These are phyloP conservation scores for Xylaria acuta DNA, from an alignment of 495 filamentous ascomycete species.

Conservation along the genomic window DNA sequence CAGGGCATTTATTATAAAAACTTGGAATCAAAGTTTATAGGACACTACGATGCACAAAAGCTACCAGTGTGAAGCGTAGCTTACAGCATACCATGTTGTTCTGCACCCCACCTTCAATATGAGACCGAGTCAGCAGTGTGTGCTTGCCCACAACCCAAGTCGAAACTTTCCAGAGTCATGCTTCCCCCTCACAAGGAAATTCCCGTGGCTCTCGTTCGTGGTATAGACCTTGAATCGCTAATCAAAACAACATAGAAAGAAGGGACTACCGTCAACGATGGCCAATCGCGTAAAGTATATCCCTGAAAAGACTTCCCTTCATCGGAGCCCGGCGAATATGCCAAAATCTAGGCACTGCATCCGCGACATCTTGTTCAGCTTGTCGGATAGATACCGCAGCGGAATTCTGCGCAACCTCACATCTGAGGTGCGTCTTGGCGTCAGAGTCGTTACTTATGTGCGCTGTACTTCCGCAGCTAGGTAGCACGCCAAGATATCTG, in stretches of 20 bases:
- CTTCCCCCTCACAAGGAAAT: not conserved
- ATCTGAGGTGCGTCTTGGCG: not conserved
- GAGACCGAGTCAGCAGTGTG: not conserved
- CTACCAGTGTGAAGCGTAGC: not conserved
- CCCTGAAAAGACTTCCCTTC: not conserved
- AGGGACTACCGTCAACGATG: not conserved
- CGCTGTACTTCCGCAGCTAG: conserved; percentile 2
- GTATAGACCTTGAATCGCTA: not conserved
- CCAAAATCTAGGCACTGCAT: not conserved
- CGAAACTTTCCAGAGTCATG: not conserved
- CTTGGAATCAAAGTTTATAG: too few species aligned
- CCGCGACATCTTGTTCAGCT: too few species aligned
- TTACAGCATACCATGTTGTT: not conserved
- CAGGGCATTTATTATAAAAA: too few species aligned
- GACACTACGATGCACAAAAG: too few species aligned
- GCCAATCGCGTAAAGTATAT: not conserved
- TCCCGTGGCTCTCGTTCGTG: not conserved
- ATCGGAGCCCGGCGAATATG: not conserved
- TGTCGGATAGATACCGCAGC: too few species aligned
- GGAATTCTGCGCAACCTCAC: not conserved
- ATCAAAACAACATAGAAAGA: not conserved
- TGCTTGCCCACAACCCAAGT: not conserved
- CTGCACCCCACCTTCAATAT: not conserved
- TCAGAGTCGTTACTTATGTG: not conserved
- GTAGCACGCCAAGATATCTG: conserved; percentile 1